Evolutionary conservation across 176 grass and related monocot species (phyloP), one percentile per base, ranked within the genome.

Genomic region (Carex parvula): DNA sequence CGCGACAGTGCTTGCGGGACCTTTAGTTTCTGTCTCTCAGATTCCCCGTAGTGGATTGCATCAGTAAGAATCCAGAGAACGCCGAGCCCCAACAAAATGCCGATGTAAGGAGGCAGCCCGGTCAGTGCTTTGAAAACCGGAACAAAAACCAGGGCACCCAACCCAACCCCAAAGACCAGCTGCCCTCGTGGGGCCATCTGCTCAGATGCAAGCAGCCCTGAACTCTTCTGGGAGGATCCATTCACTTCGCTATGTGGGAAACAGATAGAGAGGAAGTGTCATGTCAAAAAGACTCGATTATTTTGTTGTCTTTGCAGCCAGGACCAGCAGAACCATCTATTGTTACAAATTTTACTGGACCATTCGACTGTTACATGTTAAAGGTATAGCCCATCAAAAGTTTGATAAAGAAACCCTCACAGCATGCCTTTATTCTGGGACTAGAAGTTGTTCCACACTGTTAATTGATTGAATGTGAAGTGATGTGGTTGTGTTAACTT

Each of bases 51-150:
- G 88, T 98, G 95, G 79, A 98, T 94, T 44, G 89, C 92, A 84
- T 98, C 95, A 67, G 92, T 98, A 69, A 94, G 79, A 85, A 98
- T 89, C 92, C 95, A 98, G 24, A 98, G 91, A 88, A 98, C 82
- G 11, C 90, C 91, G 33, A 98, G 95, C 67, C 92, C 95, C 88
- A 94, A 89, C 17, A 98, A 86, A 80, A 94, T 98, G 64, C 95
- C 92, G 60, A 98, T 90, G 84, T 87, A 98, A 84, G 95, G 95
- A 37, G 95, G 95, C 33, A 98, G 77, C n/a, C 95, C 95, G 5
- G 95, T 98, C 50, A 94, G 61, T 70, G 90, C 79, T 89, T 94
- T 98, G 39, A 98, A 94, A 71, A 91, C 83, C 6, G 95, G 95
- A 87, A 98, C 95, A 83, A 86, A 94, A 21, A 98, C 71, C 87